These are phyloP conservation scores for Calonectria multiphialidica DNA, from an alignment of 2,329 filamentous ascomycete species.

Conservation along the genomic window DNA sequence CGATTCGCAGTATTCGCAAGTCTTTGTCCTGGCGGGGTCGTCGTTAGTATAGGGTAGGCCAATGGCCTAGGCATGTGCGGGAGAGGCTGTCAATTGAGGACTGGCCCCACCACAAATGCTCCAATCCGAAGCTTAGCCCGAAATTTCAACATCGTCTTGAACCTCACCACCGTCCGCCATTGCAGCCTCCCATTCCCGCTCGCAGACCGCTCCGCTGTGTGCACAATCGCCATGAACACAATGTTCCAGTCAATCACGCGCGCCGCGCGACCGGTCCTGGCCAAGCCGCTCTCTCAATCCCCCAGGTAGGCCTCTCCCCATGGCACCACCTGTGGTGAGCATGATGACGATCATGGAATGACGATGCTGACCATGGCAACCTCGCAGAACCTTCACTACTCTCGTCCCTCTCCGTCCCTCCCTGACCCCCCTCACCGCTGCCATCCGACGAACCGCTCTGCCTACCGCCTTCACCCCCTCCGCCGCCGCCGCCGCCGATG, in stretches of 20 bases:
- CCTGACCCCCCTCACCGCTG: slow-evolving; percentile 47
- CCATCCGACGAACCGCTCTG: slow-evolving; percentile 47
- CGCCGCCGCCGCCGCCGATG: slow-evolving; percentile 50
- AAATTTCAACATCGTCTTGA: slow-evolving; percentile 42
- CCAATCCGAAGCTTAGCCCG: slow-evolving; percentile 39
- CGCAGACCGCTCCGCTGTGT: slow-evolving; percentile 27
- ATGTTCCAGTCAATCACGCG: slow-evolving; percentile 46
- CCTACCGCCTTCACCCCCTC: slow-evolving; percentile 48
- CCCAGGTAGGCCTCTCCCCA: slow-evolving; percentile 36
- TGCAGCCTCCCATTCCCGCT: slow-evolving; percentile 28
- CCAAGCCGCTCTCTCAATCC: slow-evolving; percentile 38
- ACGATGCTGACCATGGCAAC: neutral
- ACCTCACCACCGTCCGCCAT: slow-evolving; percentile 33
- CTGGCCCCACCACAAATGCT: slow-evolving; percentile 23
- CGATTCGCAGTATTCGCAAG: too few relatives aligned
- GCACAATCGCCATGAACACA: slow-evolving; percentile 36
- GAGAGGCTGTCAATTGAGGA: neutral
- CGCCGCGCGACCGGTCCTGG: slow-evolving; percentile 45
- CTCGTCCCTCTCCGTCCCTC: slow-evolving; percentile 65
- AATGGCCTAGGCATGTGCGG: neutral
- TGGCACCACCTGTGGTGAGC: neutral
- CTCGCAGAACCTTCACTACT: slow-evolving; percentile 59
- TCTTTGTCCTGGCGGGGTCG: too few relatives aligned
- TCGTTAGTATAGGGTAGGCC: neutral
- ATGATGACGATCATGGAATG: slow-evolving; percentile 14